These are phyloP conservation scores for Gypsophila paniculata DNA, from an alignment of 179 eudicot species.

Conservation along the genomic window DNA sequence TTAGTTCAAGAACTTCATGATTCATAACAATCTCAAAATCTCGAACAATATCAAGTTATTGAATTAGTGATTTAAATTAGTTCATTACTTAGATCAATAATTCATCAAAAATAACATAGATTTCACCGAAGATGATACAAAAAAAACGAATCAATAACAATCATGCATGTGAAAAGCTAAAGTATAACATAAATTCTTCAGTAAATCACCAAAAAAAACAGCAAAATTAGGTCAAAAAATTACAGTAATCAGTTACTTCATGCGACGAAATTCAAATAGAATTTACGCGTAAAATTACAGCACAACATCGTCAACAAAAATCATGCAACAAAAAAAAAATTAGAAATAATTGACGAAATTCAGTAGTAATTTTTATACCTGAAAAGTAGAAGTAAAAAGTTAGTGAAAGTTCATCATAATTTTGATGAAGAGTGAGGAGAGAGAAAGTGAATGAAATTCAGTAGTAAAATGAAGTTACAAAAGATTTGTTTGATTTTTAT, in stretches of 20 bases:
- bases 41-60: neutral
- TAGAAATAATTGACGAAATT: neutral
- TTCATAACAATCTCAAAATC: neutral
- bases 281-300: too few species aligned
- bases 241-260: neutral
- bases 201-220: neutral
- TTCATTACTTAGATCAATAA: neutral
- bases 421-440: neutral
- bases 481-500: conserved; percentile 34
- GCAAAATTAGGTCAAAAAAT: neutral
- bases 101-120: neutral
- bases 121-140: neutral
- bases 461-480: neutral
- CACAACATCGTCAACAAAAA: neutral
- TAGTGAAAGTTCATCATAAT: neutral
- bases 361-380: neutral
- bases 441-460: conserved; percentile 16
- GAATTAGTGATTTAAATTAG: neutral
- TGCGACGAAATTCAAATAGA: neutral
- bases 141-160: conserved; percentile 2
- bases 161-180: neutral
- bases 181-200: conserved; percentile 14
- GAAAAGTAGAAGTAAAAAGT: conserved; percentile 13
- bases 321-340: neutral
- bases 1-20: too few species aligned